These are phyloP conservation scores for Vanrija sp. DNA, from an alignment of 1,284 basidiomycete species.

Conservation along the genomic window DNA sequence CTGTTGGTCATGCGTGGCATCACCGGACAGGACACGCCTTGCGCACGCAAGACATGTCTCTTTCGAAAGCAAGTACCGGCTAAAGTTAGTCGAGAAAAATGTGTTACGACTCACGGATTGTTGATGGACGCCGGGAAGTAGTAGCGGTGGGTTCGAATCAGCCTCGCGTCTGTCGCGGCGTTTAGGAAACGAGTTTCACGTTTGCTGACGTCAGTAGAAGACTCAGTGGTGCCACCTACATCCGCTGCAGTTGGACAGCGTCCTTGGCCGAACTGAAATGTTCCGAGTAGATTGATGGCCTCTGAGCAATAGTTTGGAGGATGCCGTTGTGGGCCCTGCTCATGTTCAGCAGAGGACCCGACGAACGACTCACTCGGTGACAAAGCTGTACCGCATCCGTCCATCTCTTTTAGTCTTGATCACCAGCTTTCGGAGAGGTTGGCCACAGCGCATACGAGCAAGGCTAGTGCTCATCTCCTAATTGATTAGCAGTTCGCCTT, in stretches of 20 bases:
- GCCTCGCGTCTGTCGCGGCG: constrained; percentile 21
- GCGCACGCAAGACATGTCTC: constrained; percentile 14
- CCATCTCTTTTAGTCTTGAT: background rate
- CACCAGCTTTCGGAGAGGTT: too few relatives aligned
- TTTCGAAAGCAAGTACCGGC: constrained; percentile 17
- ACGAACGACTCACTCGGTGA: constrained; percentile 13
- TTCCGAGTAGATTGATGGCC: constrained; percentile 17
- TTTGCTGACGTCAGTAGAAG: constrained; percentile 6
- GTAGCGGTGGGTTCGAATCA: constrained; percentile 23
- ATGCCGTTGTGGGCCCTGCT: constrained; percentile 16
- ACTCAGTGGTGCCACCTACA: background rate
- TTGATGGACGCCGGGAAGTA: constrained; percentile 25
- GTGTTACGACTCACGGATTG: constrained; percentile 11
- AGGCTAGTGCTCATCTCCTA: too few relatives aligned
- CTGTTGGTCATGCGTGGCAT: background rate
- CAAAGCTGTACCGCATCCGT: constrained; percentile 21
- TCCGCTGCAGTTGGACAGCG: constrained; percentile 15
- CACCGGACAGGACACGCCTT: constrained; percentile 6
- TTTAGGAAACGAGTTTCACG: constrained; percentile 19
- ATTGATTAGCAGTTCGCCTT: too few relatives aligned
- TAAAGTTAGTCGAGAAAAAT: background rate
- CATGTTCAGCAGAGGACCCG: background rate
- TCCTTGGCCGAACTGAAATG: constrained; percentile 1
- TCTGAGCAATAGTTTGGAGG: constrained; percentile 10
- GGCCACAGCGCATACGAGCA: too few relatives aligned